Evolutionary conservation across 495 filamentous ascomycete genomes (phyloP), one percentile per base, ranked within the genome.

Genomic region (Penicillium herquei): DNA sequence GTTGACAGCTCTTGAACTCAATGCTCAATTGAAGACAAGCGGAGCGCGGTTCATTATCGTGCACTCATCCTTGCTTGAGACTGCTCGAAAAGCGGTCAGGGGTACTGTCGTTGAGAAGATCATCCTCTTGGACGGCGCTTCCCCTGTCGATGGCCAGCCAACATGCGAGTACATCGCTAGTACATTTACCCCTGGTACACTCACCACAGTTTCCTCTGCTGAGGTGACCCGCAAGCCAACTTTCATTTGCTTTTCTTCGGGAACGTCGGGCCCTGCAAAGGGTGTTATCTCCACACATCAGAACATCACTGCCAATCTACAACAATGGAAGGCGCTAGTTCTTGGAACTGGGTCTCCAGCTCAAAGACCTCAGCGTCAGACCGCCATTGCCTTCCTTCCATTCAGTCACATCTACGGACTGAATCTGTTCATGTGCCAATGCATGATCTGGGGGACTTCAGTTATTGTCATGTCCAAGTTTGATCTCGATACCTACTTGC

Each of bases 331-430:
- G 11, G 35, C 51, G 4, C 37, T 58, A 7, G 52, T 63, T 46
- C 33, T 61, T 21, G 57, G 63, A 0, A 39, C 54, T 5, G 63
- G 63, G 1, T 13, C 35, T 7, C 39, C 51, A 6, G 39, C 52
- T 7, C 61, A 62, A 35, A 53, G 47, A 16, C 32, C 52, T 6
- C 61, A 80, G 13, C 82, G 84, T 0, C 85, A 90, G 57, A 81
- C 73, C 32, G 69, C 90, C 18, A 64, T 96, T 21, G 89, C 84
- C 7, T 84, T 96, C 56, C 69, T 96, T 16, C 92, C 92, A 1
- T 92, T 96, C 70, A 95, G 89, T 65, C 91, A 96, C 66, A 91
- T 95, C 58, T 96, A 93, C 61, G 87, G 86, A 69, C 48, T 67
- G 3, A 64, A 56, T 39, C 26, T 62, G 5, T 67, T 54, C 30